These are phyloP conservation scores for Thermomyces lanuginosus DNA, from an alignment of 2,329 filamentous ascomycete genomes.

Conservation along the genomic window DNA sequence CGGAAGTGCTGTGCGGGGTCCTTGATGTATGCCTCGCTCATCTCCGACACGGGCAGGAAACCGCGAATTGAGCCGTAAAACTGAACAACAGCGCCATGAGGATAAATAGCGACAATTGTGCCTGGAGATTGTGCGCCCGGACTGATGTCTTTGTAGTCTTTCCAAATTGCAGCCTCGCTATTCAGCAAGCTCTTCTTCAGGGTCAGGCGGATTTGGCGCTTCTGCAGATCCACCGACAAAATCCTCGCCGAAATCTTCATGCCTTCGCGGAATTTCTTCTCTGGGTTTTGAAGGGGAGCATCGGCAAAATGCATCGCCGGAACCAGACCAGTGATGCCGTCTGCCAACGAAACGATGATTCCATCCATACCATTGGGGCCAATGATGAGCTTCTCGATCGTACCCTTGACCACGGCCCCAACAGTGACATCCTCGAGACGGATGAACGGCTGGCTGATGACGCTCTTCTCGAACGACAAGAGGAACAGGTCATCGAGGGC, in stretches of 20 bases:
- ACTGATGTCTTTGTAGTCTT: slow-evolving; percentile 55
- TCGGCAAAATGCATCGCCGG: slow-evolving; percentile 80
- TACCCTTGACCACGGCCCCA: slow-evolving; percentile 64
- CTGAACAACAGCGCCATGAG: slow-evolving; percentile 70
- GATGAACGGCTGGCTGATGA: slow-evolving; percentile 77
- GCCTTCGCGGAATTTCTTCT: slow-evolving; percentile 88
- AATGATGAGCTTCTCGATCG: slow-evolving; percentile 69
- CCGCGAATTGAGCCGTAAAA: slow-evolving; percentile 75
- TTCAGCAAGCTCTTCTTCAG: slow-evolving; percentile 91
- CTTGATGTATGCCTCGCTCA: slow-evolving; percentile 92
- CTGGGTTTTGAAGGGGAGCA: slow-evolving; percentile 71
- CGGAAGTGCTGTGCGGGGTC: slow-evolving; percentile 83
- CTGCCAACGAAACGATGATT: slow-evolving; percentile 65
- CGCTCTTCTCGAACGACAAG: slow-evolving; percentile 63
- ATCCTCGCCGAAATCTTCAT: slow-evolving; percentile 72
- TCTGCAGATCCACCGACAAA: slow-evolving; percentile 58
- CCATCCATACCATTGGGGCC: slow-evolving; percentile 64
- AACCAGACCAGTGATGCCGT: slow-evolving; percentile 79
- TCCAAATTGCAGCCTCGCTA: slow-evolving; percentile 65
- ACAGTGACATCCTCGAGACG: slow-evolving; percentile 79
- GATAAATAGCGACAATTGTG: slow-evolving; percentile 67
- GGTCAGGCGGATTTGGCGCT: slow-evolving; percentile 68
- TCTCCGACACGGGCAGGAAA: slow-evolving; percentile 84
- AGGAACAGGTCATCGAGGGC: slow-evolving; percentile 72
- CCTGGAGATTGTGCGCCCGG: slow-evolving; percentile 67